Evolutionary conservation across 495 filamentous ascomycete species (phyloP), one percentile per base, ranked within the genome.

Genomic region (Choiromyces venosus): DNA sequence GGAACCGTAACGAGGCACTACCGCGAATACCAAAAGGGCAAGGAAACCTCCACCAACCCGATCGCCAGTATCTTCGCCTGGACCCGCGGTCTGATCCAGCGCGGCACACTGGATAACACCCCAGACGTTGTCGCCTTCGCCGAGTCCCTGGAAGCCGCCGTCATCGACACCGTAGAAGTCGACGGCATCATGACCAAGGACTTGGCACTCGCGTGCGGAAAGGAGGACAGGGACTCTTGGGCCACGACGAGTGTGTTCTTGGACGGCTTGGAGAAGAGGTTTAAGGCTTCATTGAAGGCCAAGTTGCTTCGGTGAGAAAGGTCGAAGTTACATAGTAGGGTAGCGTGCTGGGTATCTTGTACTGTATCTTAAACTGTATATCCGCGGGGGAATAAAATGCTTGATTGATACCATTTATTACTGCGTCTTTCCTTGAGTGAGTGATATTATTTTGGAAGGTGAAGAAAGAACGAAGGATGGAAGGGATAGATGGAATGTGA

Each of bases 131-230:
- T 96, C 33, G 85, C 90, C 8, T 99, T 96, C 80, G 95, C 94
- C 33, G 92, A 97, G 85, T 87, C 86, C 80, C 87, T 99, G 71
- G 95, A 99, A 88, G 86, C 91, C 82, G 95, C 95, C n/a, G 97
- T 94, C 83, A 85, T 96, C 66, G 93, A 98, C 80, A 92, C 93
- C 35, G 95, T 99, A 73, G 92, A 97, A 82, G 83, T 92, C 64
- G 93, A 97, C 78, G 92, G 92, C 67, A 91, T 97, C 85, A 99
- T 98, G 95, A 99, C 95, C 80, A 99, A 99, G 89, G 95, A 99
- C 84, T 83, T 99, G 76, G 94, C 94, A 25, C 87, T 99, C 39
- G 89, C 93, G 38, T 93, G 92, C 82, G 95, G 95, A 78, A 91
- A 91, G 87, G 92, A 89, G 73, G 90, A 88, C 64, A 87, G 92